Evolutionary conservation across 495 filamentous ascomycete species (phyloP).

Genomic region (Aspergillus nanangensis): DNA sequence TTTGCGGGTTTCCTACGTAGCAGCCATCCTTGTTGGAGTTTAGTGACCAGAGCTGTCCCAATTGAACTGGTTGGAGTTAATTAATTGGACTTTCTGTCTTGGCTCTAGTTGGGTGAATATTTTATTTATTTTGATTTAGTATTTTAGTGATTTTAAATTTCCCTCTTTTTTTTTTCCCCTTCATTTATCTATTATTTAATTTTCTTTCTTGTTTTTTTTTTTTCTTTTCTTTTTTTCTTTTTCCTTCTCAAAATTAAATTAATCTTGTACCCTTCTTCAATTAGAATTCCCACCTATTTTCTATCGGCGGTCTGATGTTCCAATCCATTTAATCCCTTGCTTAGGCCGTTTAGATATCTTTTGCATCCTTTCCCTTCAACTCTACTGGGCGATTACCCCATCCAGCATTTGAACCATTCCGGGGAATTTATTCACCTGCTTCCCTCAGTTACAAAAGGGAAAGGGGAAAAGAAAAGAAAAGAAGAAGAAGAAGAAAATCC

Average conservation of each 20-base stretch:
- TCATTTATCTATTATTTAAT: constrained; percentile 8
- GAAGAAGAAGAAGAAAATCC: too few relatives aligned
- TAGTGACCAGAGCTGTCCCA: constrained; percentile 15
- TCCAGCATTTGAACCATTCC: too few relatives aligned
- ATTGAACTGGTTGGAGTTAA: constrained; percentile 15
- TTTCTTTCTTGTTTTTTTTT: constrained; percentile 11
- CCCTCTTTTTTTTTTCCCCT: constrained; percentile 8
- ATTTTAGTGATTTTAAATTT: constrained; percentile 3
- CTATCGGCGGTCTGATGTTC: constrained; percentile 2
- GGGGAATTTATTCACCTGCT: constrained; percentile 15
- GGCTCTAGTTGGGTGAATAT: not conserved
- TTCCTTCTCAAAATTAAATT: constrained; percentile 3
- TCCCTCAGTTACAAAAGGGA: too few relatives aligned
- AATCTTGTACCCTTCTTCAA: too few relatives aligned
- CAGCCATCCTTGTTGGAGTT: not conserved
- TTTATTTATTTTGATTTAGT: constrained; percentile 9
- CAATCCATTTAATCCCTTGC: constrained; percentile 21
- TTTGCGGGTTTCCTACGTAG: not conserved
- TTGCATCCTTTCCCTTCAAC: constrained; percentile 2
- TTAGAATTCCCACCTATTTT: not conserved
- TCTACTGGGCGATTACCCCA: constrained; percentile 2
- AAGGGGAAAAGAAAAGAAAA: too few relatives aligned
- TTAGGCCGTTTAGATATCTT: constrained; percentile 14
- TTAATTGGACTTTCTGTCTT: constrained; percentile 4
- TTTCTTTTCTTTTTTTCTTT: constrained; percentile 10